These are phyloP conservation scores for Fusarium nisikadoi DNA, from an alignment of 2,329 filamentous ascomycete genomes.

Conservation along the genomic window DNA sequence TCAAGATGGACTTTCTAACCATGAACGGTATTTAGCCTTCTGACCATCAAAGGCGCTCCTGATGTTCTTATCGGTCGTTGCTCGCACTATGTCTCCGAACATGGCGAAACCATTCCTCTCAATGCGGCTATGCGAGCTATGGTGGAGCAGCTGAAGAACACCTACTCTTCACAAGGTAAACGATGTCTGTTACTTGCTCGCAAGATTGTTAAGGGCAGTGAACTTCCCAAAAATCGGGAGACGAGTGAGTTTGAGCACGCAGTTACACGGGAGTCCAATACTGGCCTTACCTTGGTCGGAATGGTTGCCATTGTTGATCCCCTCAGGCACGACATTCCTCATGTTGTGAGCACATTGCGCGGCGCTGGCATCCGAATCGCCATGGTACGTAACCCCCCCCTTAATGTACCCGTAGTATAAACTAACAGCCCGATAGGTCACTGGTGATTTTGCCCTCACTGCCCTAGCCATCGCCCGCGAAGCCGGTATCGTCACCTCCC, in stretches of 20 bases:
- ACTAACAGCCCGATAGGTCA: conserved; percentile 46
- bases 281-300: conserved; percentile 74
- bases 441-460: conserved; percentile 80
- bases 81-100: conserved; percentile 7
- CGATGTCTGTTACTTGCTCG: conserved; percentile 3
- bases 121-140: neutral
- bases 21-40: conserved; percentile 50
- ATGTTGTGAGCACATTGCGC: conserved; percentile 72
- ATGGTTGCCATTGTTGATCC: conserved; percentile 84
- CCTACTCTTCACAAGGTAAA: conserved; percentile 7
- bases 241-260: conserved; percentile 70
- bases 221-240: conserved; percentile 58
- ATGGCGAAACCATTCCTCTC: neutral
- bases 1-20: neutral
- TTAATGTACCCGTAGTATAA: too few relatives aligned
- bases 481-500: conserved; percentile 74
- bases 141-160: neutral
- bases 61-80: conserved; percentile 73
- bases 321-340: conserved; percentile 76
- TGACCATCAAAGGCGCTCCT: conserved; percentile 84
- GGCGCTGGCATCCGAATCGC: conserved; percentile 79
- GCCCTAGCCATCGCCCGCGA: conserved; percentile 78
- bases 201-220: rapidly evolving
- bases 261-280: neutral
- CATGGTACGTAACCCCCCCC: conserved; percentile 64